phyloP scores from a whole-genome alignment of 805 yeast species.

The Hanseniaspora clermontiae region DNA sequence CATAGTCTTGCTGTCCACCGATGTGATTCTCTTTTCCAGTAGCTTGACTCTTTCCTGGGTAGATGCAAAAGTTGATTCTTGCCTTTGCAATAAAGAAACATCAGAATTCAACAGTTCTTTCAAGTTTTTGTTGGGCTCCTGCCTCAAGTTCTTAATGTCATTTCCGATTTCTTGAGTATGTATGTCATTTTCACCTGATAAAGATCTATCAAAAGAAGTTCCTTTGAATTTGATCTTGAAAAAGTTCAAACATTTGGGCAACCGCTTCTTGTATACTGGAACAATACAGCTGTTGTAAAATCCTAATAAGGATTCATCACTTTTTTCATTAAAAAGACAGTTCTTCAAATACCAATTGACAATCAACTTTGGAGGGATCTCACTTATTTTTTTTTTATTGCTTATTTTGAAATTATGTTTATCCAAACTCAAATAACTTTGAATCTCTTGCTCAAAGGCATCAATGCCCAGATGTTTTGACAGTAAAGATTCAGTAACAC shows the following conservation, averaged over 20 bases:
- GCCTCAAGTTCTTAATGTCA: constrained; percentile 6
- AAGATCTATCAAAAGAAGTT: constrained; percentile 29
- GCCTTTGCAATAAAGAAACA: constrained; percentile 3
- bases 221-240: constrained; percentile 39
- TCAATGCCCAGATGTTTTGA: background rate
- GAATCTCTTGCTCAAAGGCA: background rate
- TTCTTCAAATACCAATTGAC: constrained; percentile 16
- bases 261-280: constrained; percentile 39
- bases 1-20: constrained; percentile 1
- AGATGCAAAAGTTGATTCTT: background rate
- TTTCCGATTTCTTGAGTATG: background rate
- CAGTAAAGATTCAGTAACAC: constrained; percentile 39
- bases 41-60: constrained; percentile 8
- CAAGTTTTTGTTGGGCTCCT: constrained; percentile 14
- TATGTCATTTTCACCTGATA: background rate
- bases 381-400: constrained; percentile 6
- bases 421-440: constrained; percentile 23
- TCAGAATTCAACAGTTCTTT: constrained; percentile 3
- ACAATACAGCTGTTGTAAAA: constrained; percentile 41
- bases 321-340: constrained; percentile 20
- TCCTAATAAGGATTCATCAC: constrained; percentile 34
- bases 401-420: constrained; percentile 15
- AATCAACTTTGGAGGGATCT: background rate
- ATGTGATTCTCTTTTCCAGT: constrained; percentile 11
- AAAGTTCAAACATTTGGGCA: constrained; percentile 37